A percentile compares a stretch with the other conserved stretches of the same genome.
Evolutionary conservation across 331 rosid species (phyloP).

Genomic region (Quercus phellos): DNA sequence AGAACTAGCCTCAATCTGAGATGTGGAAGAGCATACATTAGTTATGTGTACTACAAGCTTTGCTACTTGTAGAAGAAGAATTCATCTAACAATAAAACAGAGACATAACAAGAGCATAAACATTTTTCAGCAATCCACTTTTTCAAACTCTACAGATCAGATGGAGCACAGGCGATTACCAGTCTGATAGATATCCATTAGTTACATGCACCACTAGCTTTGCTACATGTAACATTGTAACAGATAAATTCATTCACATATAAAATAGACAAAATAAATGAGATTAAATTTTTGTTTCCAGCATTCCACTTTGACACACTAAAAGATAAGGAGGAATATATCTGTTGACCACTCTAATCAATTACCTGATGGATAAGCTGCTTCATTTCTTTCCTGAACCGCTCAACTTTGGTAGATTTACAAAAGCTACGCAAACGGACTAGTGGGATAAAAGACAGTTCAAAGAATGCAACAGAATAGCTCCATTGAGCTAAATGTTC

Average conservation of each 20-base stretch:
- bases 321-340: neutral
- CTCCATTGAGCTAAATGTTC: slow-evolving; percentile 92
- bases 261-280: neutral
- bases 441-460: slow-evolving; percentile 72
- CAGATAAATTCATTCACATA: neutral
- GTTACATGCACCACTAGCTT: neutral
- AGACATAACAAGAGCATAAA: neutral
- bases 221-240: neutral
- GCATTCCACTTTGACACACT: neutral
- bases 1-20: slow-evolving; percentile 67
- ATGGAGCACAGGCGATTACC: neutral
- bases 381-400: slow-evolving; percentile 71
- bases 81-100: neutral
- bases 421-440: slow-evolving; percentile 76
- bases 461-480: slow-evolving; percentile 79
- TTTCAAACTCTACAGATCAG: neutral
- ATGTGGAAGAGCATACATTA: slow-evolving; percentile 26
- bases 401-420: slow-evolving; percentile 75
- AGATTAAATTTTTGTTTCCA: neutral
- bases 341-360: slow-evolving; percentile 2
- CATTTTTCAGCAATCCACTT: neutral
- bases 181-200: neutral
- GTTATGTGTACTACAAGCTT: slow-evolving; percentile 13
- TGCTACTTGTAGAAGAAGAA: slow-evolving; percentile 4
- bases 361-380: slow-evolving; percentile 78